A percentile compares a stretch with the other conserved stretches of the same genome.
phyloP scores from a whole-genome alignment of 2,329 filamentous ascomycete species.

The Tolypocladium tropicale region DNA sequence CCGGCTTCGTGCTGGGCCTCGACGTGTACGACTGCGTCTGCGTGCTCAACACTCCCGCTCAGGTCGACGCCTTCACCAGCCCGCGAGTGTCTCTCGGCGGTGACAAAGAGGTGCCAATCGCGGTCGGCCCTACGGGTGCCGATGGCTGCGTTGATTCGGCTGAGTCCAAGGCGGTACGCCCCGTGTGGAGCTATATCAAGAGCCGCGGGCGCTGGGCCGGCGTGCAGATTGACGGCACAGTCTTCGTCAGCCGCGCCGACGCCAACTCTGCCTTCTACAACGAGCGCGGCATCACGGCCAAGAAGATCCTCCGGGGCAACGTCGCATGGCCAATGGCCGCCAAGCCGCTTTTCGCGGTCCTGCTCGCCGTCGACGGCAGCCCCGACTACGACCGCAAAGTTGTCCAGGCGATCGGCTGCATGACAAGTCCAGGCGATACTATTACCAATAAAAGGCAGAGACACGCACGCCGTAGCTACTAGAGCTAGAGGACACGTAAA shows the following conservation, averaged over 20 bases:
- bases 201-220: constrained; percentile 70
- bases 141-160: constrained; percentile 46
- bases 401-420: constrained; percentile 15
- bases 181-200: constrained; percentile 76
- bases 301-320: constrained; percentile 24
- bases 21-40: constrained; percentile 71
- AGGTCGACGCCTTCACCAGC: constrained; percentile 57
- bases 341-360: constrained; percentile 26
- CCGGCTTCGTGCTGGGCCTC: constrained; percentile 62
- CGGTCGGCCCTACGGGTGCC: constrained; percentile 47
- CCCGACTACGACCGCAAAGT: constrained; percentile 13
- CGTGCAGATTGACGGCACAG: constrained; percentile 70
- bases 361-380: constrained; percentile 26
- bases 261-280: constrained; percentile 74
- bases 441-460: constrained; percentile 20
- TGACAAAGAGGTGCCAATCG: constrained; percentile 57
- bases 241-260: constrained; percentile 64
- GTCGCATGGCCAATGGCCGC: constrained; percentile 29
- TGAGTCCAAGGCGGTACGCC: constrained; percentile 29
- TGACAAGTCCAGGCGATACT: constrained; percentile 10
- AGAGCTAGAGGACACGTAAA: neutral
- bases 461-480: constrained; percentile 7
- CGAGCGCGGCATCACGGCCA: constrained; percentile 31
- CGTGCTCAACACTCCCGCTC: constrained; percentile 60
- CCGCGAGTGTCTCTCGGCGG: constrained; percentile 58